Evolutionary conservation across 2,329 filamentous ascomycete species (phyloP).

Genomic region (Colletotrichum chlorophyti): DNA sequence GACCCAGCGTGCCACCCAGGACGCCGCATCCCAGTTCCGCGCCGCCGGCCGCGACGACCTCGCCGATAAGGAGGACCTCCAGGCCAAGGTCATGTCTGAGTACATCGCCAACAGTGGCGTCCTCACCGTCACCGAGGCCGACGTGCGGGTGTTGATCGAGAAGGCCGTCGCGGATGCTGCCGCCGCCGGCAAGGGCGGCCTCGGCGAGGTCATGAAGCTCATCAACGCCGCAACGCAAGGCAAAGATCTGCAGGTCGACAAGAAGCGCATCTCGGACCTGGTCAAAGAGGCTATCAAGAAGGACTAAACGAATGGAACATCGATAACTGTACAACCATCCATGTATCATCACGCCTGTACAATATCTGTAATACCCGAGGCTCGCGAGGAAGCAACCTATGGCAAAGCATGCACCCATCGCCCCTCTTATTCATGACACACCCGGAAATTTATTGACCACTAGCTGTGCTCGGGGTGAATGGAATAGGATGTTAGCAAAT

Average conservation of each 20-base stretch:
- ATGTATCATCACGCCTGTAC: conserved; percentile 4
- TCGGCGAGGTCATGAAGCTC: conserved; percentile 70
- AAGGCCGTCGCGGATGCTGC: conserved; percentile 58
- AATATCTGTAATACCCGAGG: conserved; percentile 11
- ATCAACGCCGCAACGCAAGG: conserved; percentile 64
- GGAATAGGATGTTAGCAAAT: no score
- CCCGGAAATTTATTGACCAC: no score
- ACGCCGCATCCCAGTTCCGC: conserved; percentile 69
- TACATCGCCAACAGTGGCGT: conserved; percentile 68
- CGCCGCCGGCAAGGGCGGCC: conserved; percentile 55
- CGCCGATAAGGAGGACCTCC: conserved; percentile 71
- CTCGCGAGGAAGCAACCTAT: background rate
- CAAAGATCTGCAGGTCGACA: conserved; percentile 71
- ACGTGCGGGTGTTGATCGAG: conserved; percentile 62
- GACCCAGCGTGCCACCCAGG: conserved; percentile 61
- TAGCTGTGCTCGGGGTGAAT: no score
- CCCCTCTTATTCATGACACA: no score
- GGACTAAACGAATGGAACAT: background rate
- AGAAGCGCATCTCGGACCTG: conserved; percentile 63
- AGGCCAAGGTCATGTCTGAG: conserved; percentile 69
- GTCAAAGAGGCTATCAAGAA: conserved; percentile 57
- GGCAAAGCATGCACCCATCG: no score
- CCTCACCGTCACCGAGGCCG: conserved; percentile 61
- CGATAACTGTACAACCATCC: background rate
- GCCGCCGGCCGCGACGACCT: conserved; percentile 71